Conservation (phyloP, 306 rosid species). For the Ziziphus jujuba region DNA sequence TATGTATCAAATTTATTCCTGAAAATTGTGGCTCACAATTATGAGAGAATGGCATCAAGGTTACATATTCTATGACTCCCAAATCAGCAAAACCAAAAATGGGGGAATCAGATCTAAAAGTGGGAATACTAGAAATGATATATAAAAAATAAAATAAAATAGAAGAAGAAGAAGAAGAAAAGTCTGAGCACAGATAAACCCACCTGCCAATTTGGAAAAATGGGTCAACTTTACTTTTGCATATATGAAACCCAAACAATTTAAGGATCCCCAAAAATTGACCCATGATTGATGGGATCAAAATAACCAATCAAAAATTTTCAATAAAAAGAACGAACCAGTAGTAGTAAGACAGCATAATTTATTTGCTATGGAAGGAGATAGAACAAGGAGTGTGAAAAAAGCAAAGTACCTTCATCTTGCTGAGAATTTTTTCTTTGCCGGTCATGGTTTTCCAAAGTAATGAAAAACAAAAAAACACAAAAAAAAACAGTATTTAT, state of each 20-base stretch:
- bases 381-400: neutral
- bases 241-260: neutral
- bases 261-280: neutral
- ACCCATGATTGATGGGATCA: too few relatives aligned
- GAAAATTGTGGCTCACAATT: too few relatives aligned
- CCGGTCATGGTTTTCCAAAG: conserved; percentile 47
- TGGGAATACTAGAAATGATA: neutral
- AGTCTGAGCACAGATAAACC: neutral
- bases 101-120: conserved; percentile 15
- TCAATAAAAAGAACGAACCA: neutral
- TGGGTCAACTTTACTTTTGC: neutral
- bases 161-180: too few relatives aligned
- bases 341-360: neutral
- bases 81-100: neutral
- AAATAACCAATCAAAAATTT: neutral
- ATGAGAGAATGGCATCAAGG: too few relatives aligned
- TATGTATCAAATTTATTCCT: too few relatives aligned
- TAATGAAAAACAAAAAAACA: too few relatives aligned
- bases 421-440: conserved; percentile 66
- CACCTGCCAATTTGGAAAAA: conserved; percentile 1
- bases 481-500: conserved; percentile 16
- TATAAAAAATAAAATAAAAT: too few relatives aligned
- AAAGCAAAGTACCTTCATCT: conserved; percentile 66
- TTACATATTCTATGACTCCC: conserved; percentile 10
- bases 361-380: neutral